These are phyloP conservation scores for Cydonia oblonga DNA, from an alignment of 331 rosid genomes.

Conservation along the genomic window DNA sequence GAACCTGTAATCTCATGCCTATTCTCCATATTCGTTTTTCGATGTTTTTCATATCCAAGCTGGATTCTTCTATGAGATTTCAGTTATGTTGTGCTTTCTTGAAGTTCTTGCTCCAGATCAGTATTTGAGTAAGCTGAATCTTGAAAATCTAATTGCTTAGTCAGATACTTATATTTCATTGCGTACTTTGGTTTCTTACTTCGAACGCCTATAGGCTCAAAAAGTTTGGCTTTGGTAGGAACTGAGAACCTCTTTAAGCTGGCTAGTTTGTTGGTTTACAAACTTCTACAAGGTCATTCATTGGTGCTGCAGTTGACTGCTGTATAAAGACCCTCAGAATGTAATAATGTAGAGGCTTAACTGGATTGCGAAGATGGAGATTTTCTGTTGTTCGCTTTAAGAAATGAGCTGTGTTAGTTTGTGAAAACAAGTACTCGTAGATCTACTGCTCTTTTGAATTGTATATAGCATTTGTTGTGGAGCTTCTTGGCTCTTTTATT, in stretches of 20 bases:
- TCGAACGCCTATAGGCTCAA: too few species aligned
- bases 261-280: too few species aligned
- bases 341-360: not conserved
- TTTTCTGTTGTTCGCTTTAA: not conserved
- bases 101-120: not conserved
- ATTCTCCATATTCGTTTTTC: not conserved
- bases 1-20: not conserved
- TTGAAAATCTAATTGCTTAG: not conserved
- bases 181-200: too few species aligned
- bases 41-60: not conserved
- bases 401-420: not conserved
- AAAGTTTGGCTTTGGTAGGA: too few species aligned
- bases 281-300: not conserved
- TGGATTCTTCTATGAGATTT: not conserved
- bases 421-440: not conserved
- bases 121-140: not conserved
- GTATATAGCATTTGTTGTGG: not conserved
- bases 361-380: not conserved
- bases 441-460: not conserved
- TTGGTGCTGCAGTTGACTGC: not conserved
- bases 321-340: not conserved
- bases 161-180: not conserved
- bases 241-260: too few species aligned
- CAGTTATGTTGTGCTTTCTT: not conserved
- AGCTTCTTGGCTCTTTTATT: not conserved